Base-by-base conservation (phyloP, 116 monocot genomes). In the Papilionanthe hybrid region DNA sequence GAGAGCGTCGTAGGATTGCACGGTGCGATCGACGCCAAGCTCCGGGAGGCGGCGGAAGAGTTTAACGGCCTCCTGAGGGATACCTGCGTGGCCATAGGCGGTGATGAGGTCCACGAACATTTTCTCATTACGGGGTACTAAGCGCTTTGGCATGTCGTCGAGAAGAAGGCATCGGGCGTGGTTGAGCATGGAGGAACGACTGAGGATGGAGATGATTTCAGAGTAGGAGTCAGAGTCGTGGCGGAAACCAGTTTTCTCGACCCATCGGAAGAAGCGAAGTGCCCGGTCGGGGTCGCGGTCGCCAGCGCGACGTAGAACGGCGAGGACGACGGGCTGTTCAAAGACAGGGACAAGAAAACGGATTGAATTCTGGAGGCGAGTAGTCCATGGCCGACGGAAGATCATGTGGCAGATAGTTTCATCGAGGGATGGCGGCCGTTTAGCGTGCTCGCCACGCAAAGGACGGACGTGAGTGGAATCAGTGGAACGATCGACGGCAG, bases 361-460 rank as follows among this genome's bases (percentile, higher is more conserved):
- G 82, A 96, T 96, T 11, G 96, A 92, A 83, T 92, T 93, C 90
- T 96, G 89, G 82, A 96, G 93, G 72, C 93, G 96, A 53, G 93
- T 93, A 25, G 96, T 96, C 96, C 96, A 96, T 5, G 89, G 91
- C 2, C 96, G 91, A 43, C 68, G 82, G 10, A 84, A 55, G 87
- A 96, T 93, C 92, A 96, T 96, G 67, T 81, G 58, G 79, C 88
- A 85, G 45, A 96, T 90, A 13, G 88, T 85, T 65, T 89, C 85
- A 72, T 86, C 80, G 22, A 88, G 86, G 4, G 63, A 66, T 42
- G 76, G 84, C 32, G 50, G 42, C 41, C 29, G 29, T 30, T 28
- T 67, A 13, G 65, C 55, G 43, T 72, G 81, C 53, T 63, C 72
- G 2, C 47, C 73, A 15, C 75, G 72, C 29, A 22, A 55, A 22